These are phyloP conservation scores for Trebouxia gelatinosa DNA, from an alignment of 163 green algal species.

Conservation along the genomic window DNA sequence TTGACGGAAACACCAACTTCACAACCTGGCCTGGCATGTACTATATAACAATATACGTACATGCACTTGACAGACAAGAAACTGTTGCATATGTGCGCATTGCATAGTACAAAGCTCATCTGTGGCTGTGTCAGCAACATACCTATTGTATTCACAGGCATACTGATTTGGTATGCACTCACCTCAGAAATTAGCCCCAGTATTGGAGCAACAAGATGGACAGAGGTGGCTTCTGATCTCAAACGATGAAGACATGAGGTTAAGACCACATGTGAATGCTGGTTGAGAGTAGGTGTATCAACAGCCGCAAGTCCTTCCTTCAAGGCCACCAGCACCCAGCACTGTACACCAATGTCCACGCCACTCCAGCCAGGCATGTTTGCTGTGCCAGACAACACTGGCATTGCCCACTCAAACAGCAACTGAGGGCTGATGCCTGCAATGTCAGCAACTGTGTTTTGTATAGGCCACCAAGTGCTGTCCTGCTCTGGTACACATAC, in stretches of 20 bases:
- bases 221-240: conserved; percentile 41
- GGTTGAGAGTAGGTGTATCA: conserved; percentile 5
- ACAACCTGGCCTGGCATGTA: no score
- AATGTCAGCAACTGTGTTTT: no score
- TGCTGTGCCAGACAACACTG: conserved; percentile 34
- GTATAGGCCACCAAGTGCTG: no score
- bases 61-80: no score
- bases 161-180: no score
- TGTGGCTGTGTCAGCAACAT: no score
- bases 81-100: no score
- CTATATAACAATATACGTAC: no score
- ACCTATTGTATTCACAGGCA: no score
- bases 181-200: conserved; percentile 41
- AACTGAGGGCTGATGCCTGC: conserved; percentile 34
- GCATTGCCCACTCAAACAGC: conserved; percentile 56
- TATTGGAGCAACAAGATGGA: conserved; percentile 37
- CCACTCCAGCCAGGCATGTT: not conserved
- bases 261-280: conserved; percentile 39
- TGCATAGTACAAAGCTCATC: no score
- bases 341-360: conserved; percentile 30
- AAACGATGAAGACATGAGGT: conserved; percentile 37
- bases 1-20: no score
- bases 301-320: conserved; percentile 41
- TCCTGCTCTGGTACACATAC: no score
- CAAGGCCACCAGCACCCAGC: conserved; percentile 38